Base-by-base conservation (phyloP, 345 rosid species). In the Rubroshorea leprosula region DNA sequence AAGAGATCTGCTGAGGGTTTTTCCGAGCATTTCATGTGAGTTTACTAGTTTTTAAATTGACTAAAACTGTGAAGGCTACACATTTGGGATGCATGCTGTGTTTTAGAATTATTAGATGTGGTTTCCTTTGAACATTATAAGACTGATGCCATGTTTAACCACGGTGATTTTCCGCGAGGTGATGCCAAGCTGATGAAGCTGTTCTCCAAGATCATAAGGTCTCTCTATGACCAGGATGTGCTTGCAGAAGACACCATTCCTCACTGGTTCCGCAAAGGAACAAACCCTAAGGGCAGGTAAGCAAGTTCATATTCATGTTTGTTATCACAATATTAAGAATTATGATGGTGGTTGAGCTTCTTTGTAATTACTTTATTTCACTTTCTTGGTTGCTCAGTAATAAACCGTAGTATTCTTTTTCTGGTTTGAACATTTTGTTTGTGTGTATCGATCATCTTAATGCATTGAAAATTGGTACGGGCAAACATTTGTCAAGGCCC, bases 151-250 rank as follows among this genome's bases (percentile, higher is more conserved):
- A 29, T 26, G 57, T 50, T 55, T 45, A n/a, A n/a, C n/a, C n/a
- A 27, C 65, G 24, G 64, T 72, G 29, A 35, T 62, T 70, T 62
- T 51, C 77, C 90, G 99, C 76, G 90, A 94, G 77, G 99, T 75
- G 99, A 93, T 69, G 86, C 97, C 6, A 94, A 94, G 75, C 84
- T 94, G 68, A 85, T 90, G 99, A 94, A 94, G 77, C 78, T 93
- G 41, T 93, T 93, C 63, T 96, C 97, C 1, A 97, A 89, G 65
- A 83, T 87, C 27, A 84, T 89, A 59, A 83, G 86, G 67, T 71
- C 89, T 23, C 93, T 94, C 27, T 94, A 94, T 64, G 96, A 90
- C 5, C 84, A 87, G 24, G 99, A 94, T 68, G 95, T 94, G 24
- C 99, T 94, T 35, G 97, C 87, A 1, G 99, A 94, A 67, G 96